Evolutionary conservation across 257 asterid species (phyloP).

Genomic region (Rauvolfia tetraphylla): DNA sequence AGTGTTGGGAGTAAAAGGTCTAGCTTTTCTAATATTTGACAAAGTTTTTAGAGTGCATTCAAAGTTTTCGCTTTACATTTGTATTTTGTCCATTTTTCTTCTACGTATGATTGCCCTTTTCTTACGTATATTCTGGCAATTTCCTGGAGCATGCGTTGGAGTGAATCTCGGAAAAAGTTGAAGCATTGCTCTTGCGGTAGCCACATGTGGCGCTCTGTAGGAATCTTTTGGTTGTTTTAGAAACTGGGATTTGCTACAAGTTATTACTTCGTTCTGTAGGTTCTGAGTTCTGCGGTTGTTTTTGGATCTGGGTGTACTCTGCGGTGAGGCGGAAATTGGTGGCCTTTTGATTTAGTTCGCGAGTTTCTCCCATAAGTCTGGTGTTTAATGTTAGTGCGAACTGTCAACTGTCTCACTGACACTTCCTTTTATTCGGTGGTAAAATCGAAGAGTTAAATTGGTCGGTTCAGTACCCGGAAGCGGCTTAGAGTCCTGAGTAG

Average conservation of each 20-base stretch:
- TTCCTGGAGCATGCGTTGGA: constrained; percentile 32
- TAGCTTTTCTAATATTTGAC: constrained; percentile 14
- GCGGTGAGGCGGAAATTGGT: constrained; percentile 21
- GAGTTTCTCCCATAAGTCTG: constrained; percentile 27
- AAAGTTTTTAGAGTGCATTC: constrained; percentile 17
- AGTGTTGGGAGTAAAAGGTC: constrained; percentile 11
- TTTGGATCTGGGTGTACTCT: constrained; percentile 38
- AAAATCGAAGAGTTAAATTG: constrained; percentile 11
- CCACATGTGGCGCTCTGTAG: constrained; percentile 31
- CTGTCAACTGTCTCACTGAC: constrained; percentile 23
- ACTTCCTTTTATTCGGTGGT: not conserved
- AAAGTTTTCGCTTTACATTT: constrained; percentile 18
- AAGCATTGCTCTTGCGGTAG: constrained; percentile 26
- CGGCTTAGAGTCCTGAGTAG: constrained; percentile 17
- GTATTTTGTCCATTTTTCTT: constrained; percentile 22
- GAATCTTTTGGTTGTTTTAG: constrained; percentile 26
- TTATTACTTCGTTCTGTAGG: constrained; percentile 20
- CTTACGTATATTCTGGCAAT: constrained; percentile 24
- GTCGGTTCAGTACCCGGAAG: constrained; percentile 14
- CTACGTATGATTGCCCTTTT: constrained; percentile 17
- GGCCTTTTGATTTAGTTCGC: constrained; percentile 29
- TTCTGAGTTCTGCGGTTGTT: constrained; percentile 20
- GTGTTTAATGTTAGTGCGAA: constrained; percentile 21
- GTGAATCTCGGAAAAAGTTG: constrained; percentile 36
- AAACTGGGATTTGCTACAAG: constrained; percentile 24